These are phyloP conservation scores for Fusarium ramigenum DNA, from an alignment of 2,329 filamentous ascomycete genomes.

Conservation along the genomic window DNA sequence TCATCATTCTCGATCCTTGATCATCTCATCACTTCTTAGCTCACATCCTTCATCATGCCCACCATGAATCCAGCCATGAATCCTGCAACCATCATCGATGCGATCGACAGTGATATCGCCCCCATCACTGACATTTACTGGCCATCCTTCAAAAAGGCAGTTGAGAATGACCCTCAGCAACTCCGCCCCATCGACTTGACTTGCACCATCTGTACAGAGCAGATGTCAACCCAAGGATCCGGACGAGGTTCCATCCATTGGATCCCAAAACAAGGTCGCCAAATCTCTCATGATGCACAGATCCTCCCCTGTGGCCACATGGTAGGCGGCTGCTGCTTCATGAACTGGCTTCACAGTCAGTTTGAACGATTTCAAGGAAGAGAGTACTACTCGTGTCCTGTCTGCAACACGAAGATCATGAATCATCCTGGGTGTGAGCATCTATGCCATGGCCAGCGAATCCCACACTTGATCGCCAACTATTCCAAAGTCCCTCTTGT, in stretches of 20 bases:
- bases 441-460: not conserved
- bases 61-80: not conserved
- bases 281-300: not conserved
- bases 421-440: not conserved
- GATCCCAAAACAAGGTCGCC: not conserved
- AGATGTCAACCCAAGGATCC: not conserved
- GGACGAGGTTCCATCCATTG: not conserved
- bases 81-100: not conserved
- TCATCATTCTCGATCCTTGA: not conserved
- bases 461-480: not conserved
- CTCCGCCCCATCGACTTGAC: not conserved
- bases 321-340: not conserved
- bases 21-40: not conserved
- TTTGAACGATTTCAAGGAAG: not conserved
- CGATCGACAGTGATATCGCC: not conserved
- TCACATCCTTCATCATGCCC: not conserved
- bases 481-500: not conserved
- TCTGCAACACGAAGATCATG: not conserved
- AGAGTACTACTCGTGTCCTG: not conserved
- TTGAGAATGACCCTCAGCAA: not conserved
- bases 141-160: not conserved
- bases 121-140: conserved; percentile 5
- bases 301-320: not conserved
- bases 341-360: not conserved
- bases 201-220: not conserved